Evolutionary conservation across 345 rosid genomes (phyloP).

Genomic region (Hypericum perforatum): DNA sequence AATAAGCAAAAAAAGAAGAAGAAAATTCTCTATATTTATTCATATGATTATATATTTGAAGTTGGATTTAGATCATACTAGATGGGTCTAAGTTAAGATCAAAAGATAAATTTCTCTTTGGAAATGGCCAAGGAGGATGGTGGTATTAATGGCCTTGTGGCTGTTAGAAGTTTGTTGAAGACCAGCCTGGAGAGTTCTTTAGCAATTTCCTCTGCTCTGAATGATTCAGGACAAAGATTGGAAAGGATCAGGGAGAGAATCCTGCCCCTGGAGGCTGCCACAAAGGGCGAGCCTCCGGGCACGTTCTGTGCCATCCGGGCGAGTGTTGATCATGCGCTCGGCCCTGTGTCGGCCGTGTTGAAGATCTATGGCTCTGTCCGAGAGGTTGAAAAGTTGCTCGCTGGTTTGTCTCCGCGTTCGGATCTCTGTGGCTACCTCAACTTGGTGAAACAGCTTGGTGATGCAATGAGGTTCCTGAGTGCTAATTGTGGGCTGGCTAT

Average conservation of each 20-base stretch:
- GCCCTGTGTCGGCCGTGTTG: slow-evolving; percentile 50
- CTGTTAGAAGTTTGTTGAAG: slow-evolving; percentile 38
- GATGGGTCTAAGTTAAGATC: too few species aligned
- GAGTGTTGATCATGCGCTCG: slow-evolving; percentile 41
- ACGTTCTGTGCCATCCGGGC: slow-evolving; percentile 32
- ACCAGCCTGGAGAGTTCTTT: slow-evolving; percentile 49
- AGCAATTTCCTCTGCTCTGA: slow-evolving; percentile 32
- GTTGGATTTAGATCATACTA: too few species aligned
- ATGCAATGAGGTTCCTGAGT: slow-evolving; percentile 51
- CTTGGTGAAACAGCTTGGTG: slow-evolving; percentile 42
- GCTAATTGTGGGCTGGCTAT: slow-evolving; percentile 57
- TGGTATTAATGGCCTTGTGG: slow-evolving; percentile 29
- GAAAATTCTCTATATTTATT: too few species aligned
- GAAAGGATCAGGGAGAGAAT: slow-evolving; percentile 26
- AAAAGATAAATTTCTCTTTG: neutral
- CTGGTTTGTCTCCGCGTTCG: slow-evolving; percentile 16
- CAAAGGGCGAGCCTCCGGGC: slow-evolving; percentile 19
- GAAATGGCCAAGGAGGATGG: slow-evolving; percentile 28
- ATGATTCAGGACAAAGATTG: slow-evolving; percentile 34
- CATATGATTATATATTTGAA: too few species aligned
- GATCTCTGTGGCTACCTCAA: slow-evolving; percentile 31
- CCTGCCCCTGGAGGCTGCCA: slow-evolving; percentile 31
- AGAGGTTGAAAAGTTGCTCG: slow-evolving; percentile 41
- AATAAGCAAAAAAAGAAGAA: too few species aligned
- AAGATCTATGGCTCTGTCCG: slow-evolving; percentile 35